phyloP scores from a whole-genome alignment of 805 yeast genomes.

The Wickerhamomyces ciferrii region DNA sequence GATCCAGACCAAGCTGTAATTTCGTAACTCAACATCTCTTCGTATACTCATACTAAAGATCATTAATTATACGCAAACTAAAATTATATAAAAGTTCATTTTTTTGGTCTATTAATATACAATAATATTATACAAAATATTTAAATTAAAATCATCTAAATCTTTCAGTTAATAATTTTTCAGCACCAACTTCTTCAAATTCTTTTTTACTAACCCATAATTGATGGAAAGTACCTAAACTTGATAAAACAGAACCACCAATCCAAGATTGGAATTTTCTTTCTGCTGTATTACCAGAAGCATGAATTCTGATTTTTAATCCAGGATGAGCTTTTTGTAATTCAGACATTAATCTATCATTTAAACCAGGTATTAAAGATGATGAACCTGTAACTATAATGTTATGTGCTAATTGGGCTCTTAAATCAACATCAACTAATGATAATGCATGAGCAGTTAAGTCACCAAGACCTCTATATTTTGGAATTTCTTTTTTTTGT shows the following conservation, averaged over 20 bases:
- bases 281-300: conserved; percentile 74
- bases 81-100: too few relatives aligned
- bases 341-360: conserved; percentile 71
- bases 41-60: too few relatives aligned
- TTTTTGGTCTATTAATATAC: too few relatives aligned
- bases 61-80: too few relatives aligned
- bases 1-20: too few relatives aligned
- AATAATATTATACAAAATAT: background rate
- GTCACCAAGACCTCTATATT: conserved; percentile 48
- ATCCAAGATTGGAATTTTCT: conserved; percentile 83
- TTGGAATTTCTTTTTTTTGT: conserved; percentile 18
- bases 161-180: conserved; percentile 72
- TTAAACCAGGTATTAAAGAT: conserved; percentile 75
- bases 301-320: conserved; percentile 75
- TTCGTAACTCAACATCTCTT: too few relatives aligned
- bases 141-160: conserved; percentile 67
- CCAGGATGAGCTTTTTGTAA: conserved; percentile 72
- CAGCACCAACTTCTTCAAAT: conserved; percentile 84
- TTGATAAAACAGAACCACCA: conserved; percentile 85
- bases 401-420: conserved; percentile 85
- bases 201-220: conserved; percentile 88
- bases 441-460: conserved; percentile 51
- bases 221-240: conserved; percentile 92
- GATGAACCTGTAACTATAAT: conserved; percentile 84
- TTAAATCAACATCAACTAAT: conserved; percentile 70